These are phyloP conservation scores for Pichia sp. DNA, from an alignment of 1,139 yeast genomes.

Conservation along the genomic window DNA sequence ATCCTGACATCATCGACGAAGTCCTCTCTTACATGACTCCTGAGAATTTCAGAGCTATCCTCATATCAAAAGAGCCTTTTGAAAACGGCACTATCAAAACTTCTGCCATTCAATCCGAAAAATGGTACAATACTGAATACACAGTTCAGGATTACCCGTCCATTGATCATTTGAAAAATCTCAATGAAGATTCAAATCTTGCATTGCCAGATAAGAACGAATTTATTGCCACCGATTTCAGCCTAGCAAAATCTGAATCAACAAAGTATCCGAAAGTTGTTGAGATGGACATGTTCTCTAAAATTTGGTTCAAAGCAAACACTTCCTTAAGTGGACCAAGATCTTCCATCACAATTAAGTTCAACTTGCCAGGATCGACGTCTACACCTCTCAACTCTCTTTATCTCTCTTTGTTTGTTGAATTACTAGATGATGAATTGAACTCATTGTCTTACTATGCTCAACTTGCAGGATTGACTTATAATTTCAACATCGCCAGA, in stretches of 20 bases:
- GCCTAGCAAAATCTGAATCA: slow-evolving; percentile 33
- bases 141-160: slow-evolving; percentile 38
- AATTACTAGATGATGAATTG: slow-evolving; percentile 66
- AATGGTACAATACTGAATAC: slow-evolving; percentile 91
- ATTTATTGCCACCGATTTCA: slow-evolving; percentile 75
- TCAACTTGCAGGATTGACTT: slow-evolving; percentile 66
- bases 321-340: slow-evolving; percentile 88
- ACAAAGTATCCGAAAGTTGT: slow-evolving; percentile 41
- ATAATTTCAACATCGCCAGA: slow-evolving; percentile 50
- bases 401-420: slow-evolving; percentile 54
- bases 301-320: slow-evolving; percentile 86
- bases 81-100: slow-evolving; percentile 22
- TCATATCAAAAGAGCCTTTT: slow-evolving; percentile 46
- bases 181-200: slow-evolving; percentile 27
- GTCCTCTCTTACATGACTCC: slow-evolving; percentile 46
- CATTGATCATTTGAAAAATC: slow-evolving; percentile 28
- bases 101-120: slow-evolving; percentile 37
- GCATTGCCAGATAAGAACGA: slow-evolving; percentile 63
- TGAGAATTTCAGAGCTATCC: slow-evolving; percentile 52
- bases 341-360: slow-evolving; percentile 57
- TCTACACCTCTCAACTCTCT: slow-evolving; percentile 51
- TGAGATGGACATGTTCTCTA: slow-evolving; percentile 31
- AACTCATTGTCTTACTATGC: slow-evolving; percentile 81
- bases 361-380: slow-evolving; percentile 61
- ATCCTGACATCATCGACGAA: slow-evolving; percentile 45